A percentile compares a stretch with the other conserved stretches of the same genome.
Conservation (phyloP, 768 basidiomycete genomes). For the Macrocybe gigantea region DNA sequence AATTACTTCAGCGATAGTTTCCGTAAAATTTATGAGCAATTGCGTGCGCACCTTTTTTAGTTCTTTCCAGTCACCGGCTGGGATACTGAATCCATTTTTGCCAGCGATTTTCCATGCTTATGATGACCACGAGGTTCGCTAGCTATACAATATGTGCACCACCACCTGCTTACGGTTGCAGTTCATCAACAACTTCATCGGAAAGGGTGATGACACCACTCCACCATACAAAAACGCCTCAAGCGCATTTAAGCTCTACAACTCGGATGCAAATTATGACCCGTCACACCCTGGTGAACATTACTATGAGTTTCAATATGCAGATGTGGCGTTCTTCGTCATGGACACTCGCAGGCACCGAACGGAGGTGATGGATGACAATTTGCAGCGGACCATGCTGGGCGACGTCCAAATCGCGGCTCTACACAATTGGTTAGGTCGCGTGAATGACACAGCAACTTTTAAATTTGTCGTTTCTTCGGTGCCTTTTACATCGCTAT, state of each 20-base stretch:
- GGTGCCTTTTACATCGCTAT: conserved; percentile 71
- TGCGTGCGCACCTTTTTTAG: conserved; percentile 43
- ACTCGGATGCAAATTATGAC: conserved; percentile 60
- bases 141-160: too few relatives aligned
- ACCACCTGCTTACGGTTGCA: conserved; percentile 12
- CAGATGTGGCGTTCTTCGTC: conserved; percentile 74
- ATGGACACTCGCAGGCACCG: conserved; percentile 51
- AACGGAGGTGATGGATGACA: conserved; percentile 3
- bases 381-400: conserved; percentile 51
- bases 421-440: conserved; percentile 55
- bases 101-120: conserved; percentile 63
- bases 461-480: conserved; percentile 77
- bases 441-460: conserved; percentile 64
- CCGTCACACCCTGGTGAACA: conserved; percentile 34
- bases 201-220: conserved; percentile 44
- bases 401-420: conserved; percentile 59
- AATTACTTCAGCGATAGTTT: conserved; percentile 62
- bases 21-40: conserved; percentile 58
- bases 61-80: neutral
- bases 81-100: conserved; percentile 38
- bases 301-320: conserved; percentile 60
- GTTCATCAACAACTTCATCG: conserved; percentile 67
- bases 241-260: conserved; percentile 56
- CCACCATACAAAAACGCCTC: conserved; percentile 55
- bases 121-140: conserved; percentile 63